phyloP scores from a whole-genome alignment of 495 filamentous ascomycete species.

The Penicillium samsonianum region DNA sequence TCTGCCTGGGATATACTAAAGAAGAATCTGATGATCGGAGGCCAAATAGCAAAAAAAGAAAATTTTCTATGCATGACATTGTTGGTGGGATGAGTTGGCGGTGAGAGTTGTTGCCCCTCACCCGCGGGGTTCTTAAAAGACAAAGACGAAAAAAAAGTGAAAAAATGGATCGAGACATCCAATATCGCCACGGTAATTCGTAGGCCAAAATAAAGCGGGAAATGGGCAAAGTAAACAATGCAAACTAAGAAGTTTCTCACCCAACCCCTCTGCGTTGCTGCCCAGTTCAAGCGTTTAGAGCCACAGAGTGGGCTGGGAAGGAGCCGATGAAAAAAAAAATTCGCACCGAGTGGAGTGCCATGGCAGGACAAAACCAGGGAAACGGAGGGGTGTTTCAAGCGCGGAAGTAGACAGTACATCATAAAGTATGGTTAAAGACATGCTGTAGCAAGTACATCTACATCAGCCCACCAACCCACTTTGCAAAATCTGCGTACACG shows the following conservation, averaged over 20 bases:
- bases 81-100: constrained; percentile 21
- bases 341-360: constrained; percentile 26
- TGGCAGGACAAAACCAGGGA: constrained; percentile 34
- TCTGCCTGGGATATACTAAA: background rate
- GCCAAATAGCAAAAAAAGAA: constrained; percentile 15
- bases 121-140: constrained; percentile 15
- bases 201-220: constrained; percentile 8
- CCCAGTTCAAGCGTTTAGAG: constrained; percentile 33
- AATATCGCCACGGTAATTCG: constrained; percentile 1
- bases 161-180: constrained; percentile 20
- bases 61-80: constrained; percentile 22
- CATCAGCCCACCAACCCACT: constrained; percentile 21
- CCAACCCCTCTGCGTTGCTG: constrained; percentile 46
- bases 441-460: constrained; percentile 4
- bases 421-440: accelerated
- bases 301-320: constrained; percentile 25
- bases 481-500: constrained; percentile 42
- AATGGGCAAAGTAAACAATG: constrained; percentile 24
- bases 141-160: constrained; percentile 22
- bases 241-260: constrained; percentile 23
- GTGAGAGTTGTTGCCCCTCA: constrained; percentile 25
- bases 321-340: constrained; percentile 32
- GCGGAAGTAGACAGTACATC: background rate
- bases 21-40: constrained; percentile 1
- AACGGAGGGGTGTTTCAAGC: constrained; percentile 13